These are phyloP conservation scores for Lojkania enalia DNA, from an alignment of 2,329 filamentous ascomycete species.

Conservation along the genomic window DNA sequence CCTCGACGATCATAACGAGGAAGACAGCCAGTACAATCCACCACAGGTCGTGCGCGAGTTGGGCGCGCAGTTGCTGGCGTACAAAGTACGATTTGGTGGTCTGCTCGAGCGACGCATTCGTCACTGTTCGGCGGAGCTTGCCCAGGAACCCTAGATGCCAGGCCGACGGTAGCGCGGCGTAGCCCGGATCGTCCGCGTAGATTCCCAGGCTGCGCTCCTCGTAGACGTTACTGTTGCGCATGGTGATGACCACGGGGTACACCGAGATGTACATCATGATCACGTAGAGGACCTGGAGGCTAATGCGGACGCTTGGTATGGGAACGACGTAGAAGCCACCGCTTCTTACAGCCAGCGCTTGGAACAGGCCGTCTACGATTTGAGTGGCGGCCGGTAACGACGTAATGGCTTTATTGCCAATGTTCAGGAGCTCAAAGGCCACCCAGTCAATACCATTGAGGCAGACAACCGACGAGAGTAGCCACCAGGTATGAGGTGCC, in stretches of 20 bases:
- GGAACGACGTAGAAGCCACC: constrained; percentile 56
- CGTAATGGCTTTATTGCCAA: constrained; percentile 57
- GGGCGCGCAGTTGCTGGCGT: constrained; percentile 49
- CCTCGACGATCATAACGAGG: constrained; percentile 52
- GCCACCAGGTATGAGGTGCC: constrained; percentile 61
- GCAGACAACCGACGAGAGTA: constrained; percentile 54
- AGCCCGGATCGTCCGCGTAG: constrained; percentile 50
- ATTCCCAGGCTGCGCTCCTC: constrained; percentile 65
- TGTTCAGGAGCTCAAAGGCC: constrained; percentile 58
- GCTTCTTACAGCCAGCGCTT: constrained; percentile 57
- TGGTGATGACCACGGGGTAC: constrained; percentile 64
- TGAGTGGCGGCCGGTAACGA: constrained; percentile 51
- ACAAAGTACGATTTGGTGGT: constrained; percentile 44
- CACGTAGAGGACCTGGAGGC: constrained; percentile 61
- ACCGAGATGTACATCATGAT: constrained; percentile 68
- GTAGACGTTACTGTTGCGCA: constrained; percentile 63
- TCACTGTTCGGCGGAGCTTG: constrained; percentile 14
- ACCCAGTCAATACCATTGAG: constrained; percentile 60
- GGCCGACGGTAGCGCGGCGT: constrained; percentile 5
- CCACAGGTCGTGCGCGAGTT: constrained; percentile 53
- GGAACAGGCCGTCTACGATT: constrained; percentile 62
- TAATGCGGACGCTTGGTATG: constrained; percentile 56
- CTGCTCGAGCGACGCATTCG: constrained; percentile 20
- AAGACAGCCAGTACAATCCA: constrained; percentile 51
- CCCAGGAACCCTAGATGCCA: constrained; percentile 10